phyloP scores from a whole-genome alignment of 208 protist species.

The Crithidia sp. region DNA sequence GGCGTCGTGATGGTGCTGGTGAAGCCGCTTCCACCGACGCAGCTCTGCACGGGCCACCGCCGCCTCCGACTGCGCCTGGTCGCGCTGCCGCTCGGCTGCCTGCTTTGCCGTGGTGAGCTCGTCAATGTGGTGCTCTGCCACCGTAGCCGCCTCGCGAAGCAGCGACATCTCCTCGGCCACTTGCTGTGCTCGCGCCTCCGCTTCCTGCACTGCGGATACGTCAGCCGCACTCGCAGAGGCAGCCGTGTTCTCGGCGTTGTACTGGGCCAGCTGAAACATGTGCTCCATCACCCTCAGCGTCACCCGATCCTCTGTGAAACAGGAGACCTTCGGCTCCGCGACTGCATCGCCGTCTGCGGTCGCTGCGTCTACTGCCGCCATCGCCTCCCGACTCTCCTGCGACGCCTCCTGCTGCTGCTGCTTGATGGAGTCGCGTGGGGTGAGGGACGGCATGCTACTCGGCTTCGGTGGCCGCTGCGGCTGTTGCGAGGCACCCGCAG shows the following conservation, averaged over 20 bases:
- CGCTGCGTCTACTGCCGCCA: neutral
- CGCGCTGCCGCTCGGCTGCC: slow-evolving; percentile 52
- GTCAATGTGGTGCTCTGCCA: slow-evolving; percentile 49
- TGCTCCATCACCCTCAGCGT: slow-evolving; percentile 70
- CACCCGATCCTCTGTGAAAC: slow-evolving; percentile 53
- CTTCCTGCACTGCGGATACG: neutral
- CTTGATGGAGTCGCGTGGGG: slow-evolving; percentile 27
- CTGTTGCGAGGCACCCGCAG: neutral
- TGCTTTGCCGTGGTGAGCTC: slow-evolving; percentile 26
- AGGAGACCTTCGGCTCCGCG: slow-evolving; percentile 38
- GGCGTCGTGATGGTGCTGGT: slow-evolving; percentile 12
- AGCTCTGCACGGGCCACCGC: slow-evolving; percentile 74
- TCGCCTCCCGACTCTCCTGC: neutral
- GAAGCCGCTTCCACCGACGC: slow-evolving; percentile 58
- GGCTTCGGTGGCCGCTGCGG: slow-evolving; percentile 32
- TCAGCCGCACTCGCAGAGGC: neutral
- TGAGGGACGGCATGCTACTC: slow-evolving; percentile 23
- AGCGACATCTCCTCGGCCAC: slow-evolving; percentile 47
- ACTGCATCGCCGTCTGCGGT: slow-evolving; percentile 4
- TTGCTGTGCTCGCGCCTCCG: slow-evolving; percentile 9
- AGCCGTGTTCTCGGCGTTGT: slow-evolving; percentile 16
- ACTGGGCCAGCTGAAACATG: slow-evolving; percentile 76
- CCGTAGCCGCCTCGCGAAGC: slow-evolving; percentile 49
- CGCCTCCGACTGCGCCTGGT: slow-evolving; percentile 79
- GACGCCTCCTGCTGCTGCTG: slow-evolving; percentile 18